Conservation (phyloP, 2,329 filamentous ascomycete genomes). For the Cladosporium sp. region DNA sequence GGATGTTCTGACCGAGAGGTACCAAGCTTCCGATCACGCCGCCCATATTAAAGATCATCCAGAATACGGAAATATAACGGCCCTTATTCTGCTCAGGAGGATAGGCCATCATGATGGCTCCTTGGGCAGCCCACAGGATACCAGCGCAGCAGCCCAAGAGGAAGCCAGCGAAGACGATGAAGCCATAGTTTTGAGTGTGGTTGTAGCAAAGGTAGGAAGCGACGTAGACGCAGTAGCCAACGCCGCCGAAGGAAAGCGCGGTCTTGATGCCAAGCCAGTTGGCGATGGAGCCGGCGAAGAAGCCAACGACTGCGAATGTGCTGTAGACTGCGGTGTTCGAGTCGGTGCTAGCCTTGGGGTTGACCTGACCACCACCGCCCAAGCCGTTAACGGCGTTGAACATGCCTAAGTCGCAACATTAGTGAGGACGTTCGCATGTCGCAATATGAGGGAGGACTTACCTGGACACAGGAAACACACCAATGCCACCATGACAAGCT, state of each 20-base stretch:
- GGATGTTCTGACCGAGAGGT: constrained; percentile 68
- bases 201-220: constrained; percentile 67
- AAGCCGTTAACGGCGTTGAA: constrained; percentile 51
- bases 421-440: neutral
- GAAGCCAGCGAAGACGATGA: constrained; percentile 72
- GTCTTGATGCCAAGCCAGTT: constrained; percentile 69
- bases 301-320: constrained; percentile 63
- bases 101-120: constrained; percentile 87
- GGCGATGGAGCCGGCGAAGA: constrained; percentile 67
- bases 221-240: constrained; percentile 74
- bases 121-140: constrained; percentile 77
- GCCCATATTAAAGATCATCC: constrained; percentile 92
- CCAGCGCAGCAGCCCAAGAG: constrained; percentile 75
- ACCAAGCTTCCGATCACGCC: constrained; percentile 79
- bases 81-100: constrained; percentile 78
- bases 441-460: constrained; percentile 15
- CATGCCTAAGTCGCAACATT: constrained; percentile 35
- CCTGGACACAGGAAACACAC: constrained; percentile 53
- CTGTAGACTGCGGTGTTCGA: constrained; percentile 69
- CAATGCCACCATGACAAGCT: constrained; percentile 47
- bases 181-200: constrained; percentile 63
- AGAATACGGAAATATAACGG: constrained; percentile 84
- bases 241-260: constrained; percentile 66
- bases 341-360: constrained; percentile 53
- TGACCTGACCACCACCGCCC: constrained; percentile 46